Evolutionary conservation across 768 basidiomycete genomes (phyloP).

Genomic region (Serendipita indica): DNA sequence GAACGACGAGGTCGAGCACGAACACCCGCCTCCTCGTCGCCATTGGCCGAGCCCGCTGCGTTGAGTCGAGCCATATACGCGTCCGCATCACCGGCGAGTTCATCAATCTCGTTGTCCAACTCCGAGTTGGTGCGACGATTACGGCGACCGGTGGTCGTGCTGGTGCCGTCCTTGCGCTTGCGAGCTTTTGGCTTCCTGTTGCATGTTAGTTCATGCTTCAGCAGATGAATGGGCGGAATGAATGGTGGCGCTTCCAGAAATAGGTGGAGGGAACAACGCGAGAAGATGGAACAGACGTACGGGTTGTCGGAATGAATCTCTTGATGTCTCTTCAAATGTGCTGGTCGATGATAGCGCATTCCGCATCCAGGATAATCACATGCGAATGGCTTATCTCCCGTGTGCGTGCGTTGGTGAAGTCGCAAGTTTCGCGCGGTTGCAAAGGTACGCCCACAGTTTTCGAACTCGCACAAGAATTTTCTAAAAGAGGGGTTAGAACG

Average conservation of each 20-base stretch:
- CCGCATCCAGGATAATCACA: constrained; percentile 5
- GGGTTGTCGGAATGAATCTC: not conserved
- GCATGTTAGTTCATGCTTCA: too few species aligned
- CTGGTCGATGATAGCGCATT: constrained; percentile 7
- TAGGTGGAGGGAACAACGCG: not conserved
- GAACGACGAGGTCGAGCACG: not conserved
- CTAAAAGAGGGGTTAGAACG: not conserved
- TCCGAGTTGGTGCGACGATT: not conserved
- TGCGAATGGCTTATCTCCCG: constrained; percentile 8
- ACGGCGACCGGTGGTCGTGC: not conserved
- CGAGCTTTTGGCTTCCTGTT: not conserved
- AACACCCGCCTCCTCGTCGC: not conserved
- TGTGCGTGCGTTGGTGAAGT: constrained; percentile 5
- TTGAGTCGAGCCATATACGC: not conserved
- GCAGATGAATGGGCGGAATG: too few species aligned
- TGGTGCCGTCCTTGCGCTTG: not conserved
- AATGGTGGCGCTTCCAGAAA: not conserved
- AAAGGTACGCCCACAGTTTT: constrained; percentile 9
- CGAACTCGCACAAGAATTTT: constrained; percentile 9
- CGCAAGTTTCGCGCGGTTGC: constrained; percentile 4
- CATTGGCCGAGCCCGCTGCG: not conserved
- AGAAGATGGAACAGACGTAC: not conserved
- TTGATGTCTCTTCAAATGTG: constrained; percentile 6
- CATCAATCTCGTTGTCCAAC: constrained; percentile 7
- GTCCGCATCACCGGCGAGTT: constrained; percentile 3